Conservation (phyloP, 352 stramenopile species). For the Globisporangium cylindrosporum region DNA sequence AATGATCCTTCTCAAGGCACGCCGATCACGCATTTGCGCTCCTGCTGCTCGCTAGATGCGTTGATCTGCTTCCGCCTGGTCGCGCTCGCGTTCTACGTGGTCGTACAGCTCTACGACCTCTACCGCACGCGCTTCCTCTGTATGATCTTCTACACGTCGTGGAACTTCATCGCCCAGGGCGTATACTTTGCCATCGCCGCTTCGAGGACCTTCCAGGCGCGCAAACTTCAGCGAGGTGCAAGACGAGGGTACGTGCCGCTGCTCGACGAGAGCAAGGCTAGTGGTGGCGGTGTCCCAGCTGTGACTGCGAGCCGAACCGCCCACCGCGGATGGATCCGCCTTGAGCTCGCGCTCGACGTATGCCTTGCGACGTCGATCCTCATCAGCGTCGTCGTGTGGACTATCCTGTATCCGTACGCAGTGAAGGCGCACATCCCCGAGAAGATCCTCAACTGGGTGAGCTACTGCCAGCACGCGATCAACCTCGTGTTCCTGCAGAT, state of each 20-base stretch:
- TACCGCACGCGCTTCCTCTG: slow-evolving; percentile 46
- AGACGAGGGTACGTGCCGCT: slow-evolving; percentile 30
- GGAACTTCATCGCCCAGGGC: slow-evolving; percentile 80
- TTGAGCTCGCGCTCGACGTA: slow-evolving; percentile 69
- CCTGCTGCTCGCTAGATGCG: slow-evolving; percentile 37
- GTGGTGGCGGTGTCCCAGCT: slow-evolving; percentile 1
- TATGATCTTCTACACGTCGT: slow-evolving; percentile 81
- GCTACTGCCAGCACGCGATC: slow-evolving; percentile 74
- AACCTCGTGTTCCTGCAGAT: slow-evolving; percentile 71
- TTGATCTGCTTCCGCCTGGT: slow-evolving; percentile 39
- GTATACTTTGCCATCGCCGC: slow-evolving; percentile 50
- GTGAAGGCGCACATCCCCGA: slow-evolving; percentile 41
- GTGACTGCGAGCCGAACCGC: slow-evolving; percentile 10
- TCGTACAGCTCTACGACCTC: slow-evolving; percentile 60
- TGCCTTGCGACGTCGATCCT: slow-evolving; percentile 64
- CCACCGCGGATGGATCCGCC: slow-evolving; percentile 41
- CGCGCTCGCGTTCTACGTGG: slow-evolving; percentile 46
- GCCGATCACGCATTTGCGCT: slow-evolving; percentile 41
- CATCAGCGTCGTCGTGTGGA: slow-evolving; percentile 71
- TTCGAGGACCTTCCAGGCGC: slow-evolving; percentile 24
- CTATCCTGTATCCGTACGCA: slow-evolving; percentile 70
- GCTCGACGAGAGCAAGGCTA: slow-evolving; percentile 33
- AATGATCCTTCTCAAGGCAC: slow-evolving; percentile 1
- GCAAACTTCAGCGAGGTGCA: slow-evolving; percentile 21
- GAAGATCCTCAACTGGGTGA: slow-evolving; percentile 67